Conservation (phyloP, 768 basidiomycete genomes). For the Hygrocybe coccinea region DNA sequence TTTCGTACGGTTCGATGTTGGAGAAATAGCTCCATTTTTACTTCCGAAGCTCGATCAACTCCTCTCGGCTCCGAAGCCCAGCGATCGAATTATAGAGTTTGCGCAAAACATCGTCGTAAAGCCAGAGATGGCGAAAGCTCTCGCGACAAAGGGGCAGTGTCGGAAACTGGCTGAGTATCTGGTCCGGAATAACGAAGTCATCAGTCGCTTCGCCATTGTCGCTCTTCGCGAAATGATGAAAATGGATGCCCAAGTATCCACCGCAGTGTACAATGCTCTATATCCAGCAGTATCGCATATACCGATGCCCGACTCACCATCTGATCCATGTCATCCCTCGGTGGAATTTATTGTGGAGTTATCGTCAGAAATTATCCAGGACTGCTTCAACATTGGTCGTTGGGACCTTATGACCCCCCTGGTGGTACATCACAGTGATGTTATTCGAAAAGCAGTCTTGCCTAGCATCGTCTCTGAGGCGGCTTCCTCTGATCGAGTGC, state of each 20-base stretch:
- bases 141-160: slow-evolving; percentile 15
- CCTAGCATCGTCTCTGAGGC: slow-evolving; percentile 15
- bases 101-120: slow-evolving; percentile 9
- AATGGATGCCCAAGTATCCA: slow-evolving; percentile 13
- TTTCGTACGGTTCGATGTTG: slow-evolving; percentile 12
- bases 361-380: slow-evolving; percentile 15
- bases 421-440: slow-evolving; percentile 11
- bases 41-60: slow-evolving; percentile 17
- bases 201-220: slow-evolving; percentile 14
- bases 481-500: slow-evolving; percentile 15
- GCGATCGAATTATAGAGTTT: slow-evolving; percentile 9
- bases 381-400: slow-evolving; percentile 17
- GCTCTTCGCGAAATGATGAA: slow-evolving; percentile 16
- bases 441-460: slow-evolving; percentile 12
- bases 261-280: slow-evolving; percentile 15
- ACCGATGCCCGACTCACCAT: slow-evolving; percentile 7
- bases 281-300: slow-evolving; percentile 11
- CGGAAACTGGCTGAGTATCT: slow-evolving; percentile 12
- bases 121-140: slow-evolving; percentile 15
- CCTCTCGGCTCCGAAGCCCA: slow-evolving; percentile 10
- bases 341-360: slow-evolving; percentile 15
- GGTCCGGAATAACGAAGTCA: slow-evolving; percentile 9
- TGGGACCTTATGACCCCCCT: slow-evolving; percentile 15
- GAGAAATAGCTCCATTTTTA: slow-evolving; percentile 15
- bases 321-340: slow-evolving; percentile 9